These are phyloP conservation scores for Corinectria fuckeliana DNA, from an alignment of 2,329 filamentous ascomycete genomes.

Conservation along the genomic window DNA sequence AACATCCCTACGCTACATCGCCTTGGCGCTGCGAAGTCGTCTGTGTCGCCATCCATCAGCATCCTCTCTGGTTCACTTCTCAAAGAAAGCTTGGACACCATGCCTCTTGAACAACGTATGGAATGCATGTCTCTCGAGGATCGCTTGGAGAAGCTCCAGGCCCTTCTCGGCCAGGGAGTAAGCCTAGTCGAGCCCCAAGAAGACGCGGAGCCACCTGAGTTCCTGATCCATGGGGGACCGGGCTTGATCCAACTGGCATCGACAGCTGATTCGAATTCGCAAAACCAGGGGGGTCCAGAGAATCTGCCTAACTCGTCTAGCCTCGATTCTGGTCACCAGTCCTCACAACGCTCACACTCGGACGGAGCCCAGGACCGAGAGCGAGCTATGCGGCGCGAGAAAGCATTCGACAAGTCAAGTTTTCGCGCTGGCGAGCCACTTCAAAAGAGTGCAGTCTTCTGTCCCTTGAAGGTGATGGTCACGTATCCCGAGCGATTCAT, in stretches of 20 bases:
- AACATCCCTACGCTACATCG: background rate
- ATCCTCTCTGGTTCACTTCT: too few relatives aligned
- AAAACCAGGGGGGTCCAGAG: background rate
- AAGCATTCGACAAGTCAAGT: conserved; percentile 31
- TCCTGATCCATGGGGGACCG: too few relatives aligned
- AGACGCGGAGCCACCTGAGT: background rate
- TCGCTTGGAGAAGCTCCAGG: conserved; percentile 32
- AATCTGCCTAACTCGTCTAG: background rate
- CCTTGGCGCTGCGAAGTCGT: background rate
- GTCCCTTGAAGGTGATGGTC: conserved; percentile 59
- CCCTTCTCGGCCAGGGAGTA: conserved; percentile 29
- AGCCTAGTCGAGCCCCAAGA: conserved; percentile 20
- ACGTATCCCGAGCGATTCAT: conserved; percentile 68
- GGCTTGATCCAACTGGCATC: background rate
- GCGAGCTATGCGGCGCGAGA: conserved; percentile 11
- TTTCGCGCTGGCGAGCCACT: conserved; percentile 37
- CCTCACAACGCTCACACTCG: background rate
- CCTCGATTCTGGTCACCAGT: background rate
- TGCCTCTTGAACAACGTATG: too few relatives aligned
- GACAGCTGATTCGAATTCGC: background rate
- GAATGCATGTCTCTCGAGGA: conserved; percentile 30
- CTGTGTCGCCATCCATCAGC: background rate
- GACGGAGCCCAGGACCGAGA: conserved; percentile 11
- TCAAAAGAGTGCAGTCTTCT: conserved; percentile 46
- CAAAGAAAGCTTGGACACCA: background rate